Conservation (phyloP, 1,284 basidiomycete genomes). For the Cystobasidium sp. region DNA sequence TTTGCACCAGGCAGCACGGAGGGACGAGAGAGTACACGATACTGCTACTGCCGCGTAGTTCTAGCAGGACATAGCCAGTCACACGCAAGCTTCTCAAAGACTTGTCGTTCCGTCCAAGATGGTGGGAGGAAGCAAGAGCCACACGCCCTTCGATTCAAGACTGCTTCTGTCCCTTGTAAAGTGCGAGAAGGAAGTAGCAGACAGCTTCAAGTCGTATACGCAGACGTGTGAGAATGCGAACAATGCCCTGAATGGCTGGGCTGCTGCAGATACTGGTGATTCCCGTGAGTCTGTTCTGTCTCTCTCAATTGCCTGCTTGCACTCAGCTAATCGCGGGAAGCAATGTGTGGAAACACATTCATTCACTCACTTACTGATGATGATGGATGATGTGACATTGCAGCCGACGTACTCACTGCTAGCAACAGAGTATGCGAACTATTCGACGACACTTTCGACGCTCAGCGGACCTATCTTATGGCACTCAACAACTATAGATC, state of each 20-base stretch:
- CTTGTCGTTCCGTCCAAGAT: too few species aligned
- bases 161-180: slow-evolving; percentile 58
- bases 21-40: too few species aligned
- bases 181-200: slow-evolving; percentile 56
- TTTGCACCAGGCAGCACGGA: too few species aligned
- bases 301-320: neutral
- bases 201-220: slow-evolving; percentile 52
- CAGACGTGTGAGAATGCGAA: slow-evolving; percentile 53
- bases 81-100: too few species aligned
- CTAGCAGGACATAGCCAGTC: too few species aligned
- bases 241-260: slow-evolving; percentile 58
- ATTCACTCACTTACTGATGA: too few species aligned
- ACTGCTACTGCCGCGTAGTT: too few species aligned
- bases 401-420: slow-evolving; percentile 48
- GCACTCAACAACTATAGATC: slow-evolving; percentile 57
- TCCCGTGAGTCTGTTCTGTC: slow-evolving; percentile 31
- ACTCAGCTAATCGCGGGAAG: slow-evolving; percentile 16
- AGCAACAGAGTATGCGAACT: slow-evolving; percentile 56
- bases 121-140: slow-evolving; percentile 39
- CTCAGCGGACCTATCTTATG: slow-evolving; percentile 57
- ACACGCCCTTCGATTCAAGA: slow-evolving; percentile 46
- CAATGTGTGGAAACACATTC: neutral
- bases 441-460: slow-evolving; percentile 55
- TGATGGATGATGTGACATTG: too few species aligned
- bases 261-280: slow-evolving; percentile 49